phyloP scores from a whole-genome alignment of 495 filamentous ascomycete genomes.

The Penicillium desertorum region DNA sequence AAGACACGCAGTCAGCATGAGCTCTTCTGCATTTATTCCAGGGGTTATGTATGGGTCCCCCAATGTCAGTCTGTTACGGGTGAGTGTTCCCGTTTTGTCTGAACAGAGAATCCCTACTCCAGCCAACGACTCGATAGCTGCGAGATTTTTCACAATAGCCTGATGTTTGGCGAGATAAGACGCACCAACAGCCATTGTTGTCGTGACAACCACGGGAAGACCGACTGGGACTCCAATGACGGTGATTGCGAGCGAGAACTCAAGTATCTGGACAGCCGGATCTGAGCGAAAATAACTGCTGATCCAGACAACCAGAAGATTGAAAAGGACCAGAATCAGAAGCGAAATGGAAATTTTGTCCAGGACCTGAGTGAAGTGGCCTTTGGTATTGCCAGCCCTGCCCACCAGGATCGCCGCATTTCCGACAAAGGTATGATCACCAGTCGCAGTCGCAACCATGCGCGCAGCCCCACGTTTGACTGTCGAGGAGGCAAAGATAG shows the following conservation, averaged over 20 bases:
- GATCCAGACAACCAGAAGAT: conserved; percentile 80
- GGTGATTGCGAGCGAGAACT: conserved; percentile 81
- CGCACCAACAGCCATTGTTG: conserved; percentile 94
- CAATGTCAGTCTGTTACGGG: conserved; percentile 88
- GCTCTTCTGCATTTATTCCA: conserved; percentile 75
- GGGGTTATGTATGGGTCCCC: conserved; percentile 78
- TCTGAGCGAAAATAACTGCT: conserved; percentile 85
- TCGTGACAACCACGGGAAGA: conserved; percentile 92
- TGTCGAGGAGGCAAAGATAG: conserved; percentile 78
- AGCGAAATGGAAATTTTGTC: conserved; percentile 71
- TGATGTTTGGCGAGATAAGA: conserved; percentile 86
- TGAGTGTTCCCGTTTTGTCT: conserved; percentile 86
- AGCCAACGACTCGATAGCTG: conserved; percentile 89
- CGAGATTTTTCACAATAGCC: conserved; percentile 92
- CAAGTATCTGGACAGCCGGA: conserved; percentile 68
- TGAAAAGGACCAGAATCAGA: conserved; percentile 75
- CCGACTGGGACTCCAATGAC: conserved; percentile 93
- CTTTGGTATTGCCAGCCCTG: conserved; percentile 64
- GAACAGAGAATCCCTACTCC: conserved; percentile 95
- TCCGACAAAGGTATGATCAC: conserved; percentile 87
- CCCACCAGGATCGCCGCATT: conserved; percentile 83
- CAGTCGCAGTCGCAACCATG: conserved; percentile 77
- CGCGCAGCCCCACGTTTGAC: conserved; percentile 88
- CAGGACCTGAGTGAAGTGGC: conserved; percentile 88
- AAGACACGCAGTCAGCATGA: conserved; percentile 89